These are phyloP conservation scores for Talaromyces albobiverticillius DNA, from an alignment of 2,329 filamentous ascomycete species.

Conservation along the genomic window DNA sequence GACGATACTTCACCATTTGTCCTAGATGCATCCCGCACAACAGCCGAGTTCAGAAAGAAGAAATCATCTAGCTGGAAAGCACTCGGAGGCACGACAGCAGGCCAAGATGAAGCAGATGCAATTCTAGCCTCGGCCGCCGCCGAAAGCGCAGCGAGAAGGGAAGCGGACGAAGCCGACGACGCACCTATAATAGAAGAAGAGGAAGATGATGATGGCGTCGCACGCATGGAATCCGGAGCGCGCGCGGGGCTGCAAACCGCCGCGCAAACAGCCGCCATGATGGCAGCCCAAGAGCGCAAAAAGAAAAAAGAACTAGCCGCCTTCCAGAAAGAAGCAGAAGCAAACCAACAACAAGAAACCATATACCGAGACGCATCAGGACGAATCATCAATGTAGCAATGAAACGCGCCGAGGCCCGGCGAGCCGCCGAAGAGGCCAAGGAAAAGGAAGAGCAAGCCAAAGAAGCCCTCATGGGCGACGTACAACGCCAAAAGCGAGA, in stretches of 20 bases:
- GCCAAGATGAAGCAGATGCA: conserved; percentile 69
- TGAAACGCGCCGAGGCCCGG: conserved; percentile 86
- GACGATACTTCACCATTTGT: conserved; percentile 31
- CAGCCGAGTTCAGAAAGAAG: conserved; percentile 65
- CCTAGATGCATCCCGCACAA: conserved; percentile 25
- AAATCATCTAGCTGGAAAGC: conserved; percentile 58
- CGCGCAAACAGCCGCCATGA: conserved; percentile 68
- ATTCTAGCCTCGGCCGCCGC: conserved; percentile 71
- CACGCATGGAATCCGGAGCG: conserved; percentile 84
- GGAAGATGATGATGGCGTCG: conserved; percentile 32
- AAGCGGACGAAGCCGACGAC: conserved; percentile 50
- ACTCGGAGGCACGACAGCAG: conserved; percentile 21
- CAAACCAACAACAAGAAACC: conserved; percentile 61
- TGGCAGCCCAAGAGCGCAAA: conserved; percentile 61
- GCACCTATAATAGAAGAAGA: conserved; percentile 39
- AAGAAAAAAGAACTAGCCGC: conserved; percentile 47
- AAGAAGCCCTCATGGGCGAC: conserved; percentile 75
- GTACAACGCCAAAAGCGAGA: conserved; percentile 72
- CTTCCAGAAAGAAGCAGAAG: conserved; percentile 14
- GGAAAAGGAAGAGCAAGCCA: conserved; percentile 61
- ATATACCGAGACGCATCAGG: conserved; percentile 95
- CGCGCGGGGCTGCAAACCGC: conserved; percentile 84
- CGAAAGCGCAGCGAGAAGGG: conserved; percentile 57
- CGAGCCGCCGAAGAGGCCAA: conserved; percentile 71
- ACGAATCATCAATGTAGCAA: conserved; percentile 85